These are phyloP conservation scores for Lathyrus sativus DNA, from an alignment of 306 rosid genomes.

Conservation along the genomic window DNA sequence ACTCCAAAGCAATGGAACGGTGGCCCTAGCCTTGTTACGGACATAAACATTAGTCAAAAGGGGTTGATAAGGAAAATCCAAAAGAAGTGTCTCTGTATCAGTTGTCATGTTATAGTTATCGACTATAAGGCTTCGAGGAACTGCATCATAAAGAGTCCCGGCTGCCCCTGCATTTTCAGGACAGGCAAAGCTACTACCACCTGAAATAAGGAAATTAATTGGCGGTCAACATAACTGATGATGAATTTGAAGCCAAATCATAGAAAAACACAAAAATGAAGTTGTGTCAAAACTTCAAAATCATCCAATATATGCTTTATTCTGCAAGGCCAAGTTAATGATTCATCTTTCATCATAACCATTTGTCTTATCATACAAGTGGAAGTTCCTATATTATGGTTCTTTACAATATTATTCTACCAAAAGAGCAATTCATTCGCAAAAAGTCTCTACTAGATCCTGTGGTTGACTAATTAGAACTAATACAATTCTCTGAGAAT, in stretches of 20 bases:
- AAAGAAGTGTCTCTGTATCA: slow-evolving; percentile 87
- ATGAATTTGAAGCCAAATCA: slow-evolving; percentile 25
- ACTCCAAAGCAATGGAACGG: slow-evolving; percentile 98
- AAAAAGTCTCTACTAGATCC: slow-evolving; percentile 14
- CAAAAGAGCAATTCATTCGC: slow-evolving; percentile 1
- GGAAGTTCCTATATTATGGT: slow-evolving; percentile 20
- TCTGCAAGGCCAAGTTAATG: not conserved
- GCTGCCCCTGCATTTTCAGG: slow-evolving; percentile 95
- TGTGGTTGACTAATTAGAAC: not conserved
- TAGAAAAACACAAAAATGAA: slow-evolving; percentile 13
- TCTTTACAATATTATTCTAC: slow-evolving; percentile 12
- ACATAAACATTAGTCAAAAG: slow-evolving; percentile 95
- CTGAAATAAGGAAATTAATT: slow-evolving; percentile 52
- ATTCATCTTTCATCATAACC: slow-evolving; percentile 26
- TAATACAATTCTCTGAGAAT: slow-evolving; percentile 9
- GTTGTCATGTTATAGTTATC: slow-evolving; percentile 82
- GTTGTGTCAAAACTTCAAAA: slow-evolving; percentile 27
- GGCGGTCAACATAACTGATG: slow-evolving; percentile 33
- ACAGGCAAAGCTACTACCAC: slow-evolving; percentile 81
- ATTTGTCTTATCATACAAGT: slow-evolving; percentile 8
- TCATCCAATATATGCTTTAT: slow-evolving; percentile 14
- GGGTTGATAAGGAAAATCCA: slow-evolving; percentile 95
- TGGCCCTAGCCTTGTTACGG: slow-evolving; percentile 88
- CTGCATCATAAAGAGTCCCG: slow-evolving; percentile 95
- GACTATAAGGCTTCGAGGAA: slow-evolving; percentile 86